Conservation (phyloP, 192 early-diverging fungal species). For the Radiomyces spectabilis region DNA sequence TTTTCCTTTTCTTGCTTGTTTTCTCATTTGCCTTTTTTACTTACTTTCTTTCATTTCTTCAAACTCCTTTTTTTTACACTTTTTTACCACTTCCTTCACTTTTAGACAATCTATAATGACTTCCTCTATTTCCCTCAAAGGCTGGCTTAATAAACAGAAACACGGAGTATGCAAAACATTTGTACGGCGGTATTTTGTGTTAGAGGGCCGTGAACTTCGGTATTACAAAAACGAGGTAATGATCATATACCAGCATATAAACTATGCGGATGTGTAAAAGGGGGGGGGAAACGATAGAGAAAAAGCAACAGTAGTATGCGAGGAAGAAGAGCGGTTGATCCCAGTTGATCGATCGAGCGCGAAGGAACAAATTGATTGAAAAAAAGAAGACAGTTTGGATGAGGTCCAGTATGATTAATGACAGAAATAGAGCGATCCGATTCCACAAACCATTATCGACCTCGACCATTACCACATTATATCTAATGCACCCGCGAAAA, state of each 20-base stretch:
- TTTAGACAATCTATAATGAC: background rate
- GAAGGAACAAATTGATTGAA: too few relatives aligned
- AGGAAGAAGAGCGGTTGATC: too few relatives aligned
- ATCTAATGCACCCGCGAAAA: constrained; percentile 3
- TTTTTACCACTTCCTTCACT: background rate
- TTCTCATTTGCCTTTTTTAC: too few relatives aligned
- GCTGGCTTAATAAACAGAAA: constrained; percentile 19
- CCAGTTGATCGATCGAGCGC: too few relatives aligned
- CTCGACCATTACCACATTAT: constrained; percentile 6
- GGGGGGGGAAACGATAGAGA: too few relatives aligned
- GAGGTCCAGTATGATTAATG: too few relatives aligned
- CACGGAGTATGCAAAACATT: constrained; percentile 14
- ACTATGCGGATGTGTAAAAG: background rate
- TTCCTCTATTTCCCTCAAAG: background rate
- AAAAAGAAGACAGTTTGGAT: too few relatives aligned
- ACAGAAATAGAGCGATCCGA: background rate
- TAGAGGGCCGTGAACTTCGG: constrained; percentile 3
- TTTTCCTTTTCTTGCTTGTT: too few relatives aligned
- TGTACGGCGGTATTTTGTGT: constrained; percentile 17
- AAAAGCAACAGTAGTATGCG: too few relatives aligned
- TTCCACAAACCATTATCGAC: constrained; percentile 7
- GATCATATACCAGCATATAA: background rate
- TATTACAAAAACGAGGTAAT: constrained; percentile 17
- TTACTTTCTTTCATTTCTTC: too few relatives aligned
- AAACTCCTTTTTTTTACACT: too few relatives aligned